Conservation (phyloP, 1,284 basidiomycete genomes). For the Ustilago esculenta region DNA sequence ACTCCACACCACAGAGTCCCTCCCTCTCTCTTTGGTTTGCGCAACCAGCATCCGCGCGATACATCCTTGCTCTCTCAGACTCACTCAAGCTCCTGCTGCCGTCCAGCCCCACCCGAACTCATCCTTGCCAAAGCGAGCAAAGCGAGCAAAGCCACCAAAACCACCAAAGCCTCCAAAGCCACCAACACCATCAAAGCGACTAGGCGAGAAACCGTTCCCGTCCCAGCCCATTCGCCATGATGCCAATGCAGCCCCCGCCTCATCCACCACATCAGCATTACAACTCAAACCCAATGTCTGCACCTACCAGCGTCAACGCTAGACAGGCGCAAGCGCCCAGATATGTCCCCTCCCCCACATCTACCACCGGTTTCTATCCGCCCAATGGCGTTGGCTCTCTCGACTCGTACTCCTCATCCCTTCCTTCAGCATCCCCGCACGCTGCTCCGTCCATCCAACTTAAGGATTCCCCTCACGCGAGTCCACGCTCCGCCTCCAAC, state of each 20-base stretch:
- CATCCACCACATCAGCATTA: conserved; percentile 45
- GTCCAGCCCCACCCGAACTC: no score
- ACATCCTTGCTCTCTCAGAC: no score
- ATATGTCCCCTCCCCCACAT: conserved; percentile 3
- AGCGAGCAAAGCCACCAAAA: no score
- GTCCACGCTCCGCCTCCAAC: conserved; percentile 12
- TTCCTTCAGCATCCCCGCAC: conserved; percentile 15
- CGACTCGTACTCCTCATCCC: conserved; percentile 19
- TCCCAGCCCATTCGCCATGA: conserved; percentile 23
- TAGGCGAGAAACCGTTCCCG: not conserved
- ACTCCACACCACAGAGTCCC: no score
- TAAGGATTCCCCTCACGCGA: conserved; percentile 25
- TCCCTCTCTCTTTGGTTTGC: no score
- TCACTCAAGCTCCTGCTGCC: no score
- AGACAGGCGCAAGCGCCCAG: conserved; percentile 5
- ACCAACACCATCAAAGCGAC: no score
- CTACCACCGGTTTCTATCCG: conserved; percentile 31
- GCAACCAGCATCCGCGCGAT: no score
- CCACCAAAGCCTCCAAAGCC: not conserved
- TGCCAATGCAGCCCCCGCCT: conserved; percentile 46
- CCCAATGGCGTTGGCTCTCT: conserved; percentile 13
- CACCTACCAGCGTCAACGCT: conserved; percentile 19
- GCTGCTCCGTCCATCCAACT: conserved; percentile 26
- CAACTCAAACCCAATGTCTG: conserved; percentile 23
- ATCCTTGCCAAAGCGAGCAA: no score